Percentiles rank a stretch among this genome's conserved stretches.
These are phyloP conservation scores for Umbellularia californica DNA, from an alignment of 164 flowering plant species.

Conservation along the genomic window DNA sequence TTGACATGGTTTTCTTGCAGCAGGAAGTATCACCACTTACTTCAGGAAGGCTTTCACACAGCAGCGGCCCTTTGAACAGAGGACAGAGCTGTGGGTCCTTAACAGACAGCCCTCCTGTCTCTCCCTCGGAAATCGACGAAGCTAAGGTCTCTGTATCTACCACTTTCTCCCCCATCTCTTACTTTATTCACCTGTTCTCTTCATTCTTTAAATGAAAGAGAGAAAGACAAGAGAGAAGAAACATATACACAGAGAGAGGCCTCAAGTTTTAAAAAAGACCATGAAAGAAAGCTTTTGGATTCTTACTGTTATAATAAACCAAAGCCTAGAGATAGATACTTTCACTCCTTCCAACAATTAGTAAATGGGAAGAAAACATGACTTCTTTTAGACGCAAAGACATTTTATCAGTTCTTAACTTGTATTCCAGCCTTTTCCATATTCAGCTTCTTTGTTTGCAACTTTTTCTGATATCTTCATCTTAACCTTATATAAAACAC, in stretches of 20 bases:
- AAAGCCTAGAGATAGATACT: neutral
- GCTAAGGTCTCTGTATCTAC: conserved; percentile 47
- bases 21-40: conserved; percentile 91
- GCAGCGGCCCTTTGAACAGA: conserved; percentile 84
- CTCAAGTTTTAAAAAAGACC: neutral
- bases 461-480: no score
- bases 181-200: neutral
- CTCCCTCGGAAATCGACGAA: conserved; percentile 85
- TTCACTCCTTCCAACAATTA: neutral
- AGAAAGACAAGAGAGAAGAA: no score
- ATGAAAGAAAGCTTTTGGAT: neutral
- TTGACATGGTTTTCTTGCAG: conserved; percentile 19
- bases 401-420: no score
- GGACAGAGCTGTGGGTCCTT: conserved; percentile 60
- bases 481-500: no score
- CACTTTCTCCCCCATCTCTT: neutral
- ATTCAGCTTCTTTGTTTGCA: no score
- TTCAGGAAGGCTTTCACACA: conserved; percentile 87
- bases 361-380: neutral
- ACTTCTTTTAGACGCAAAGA: neutral
- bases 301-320: no score
- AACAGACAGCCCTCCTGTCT: conserved; percentile 88
- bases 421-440: no score
- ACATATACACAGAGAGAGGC: no score
- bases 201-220: no score